Evolutionary conservation across 2,329 filamentous ascomycete genomes (phyloP).

Genomic region (Sporothrix mexicana): DNA sequence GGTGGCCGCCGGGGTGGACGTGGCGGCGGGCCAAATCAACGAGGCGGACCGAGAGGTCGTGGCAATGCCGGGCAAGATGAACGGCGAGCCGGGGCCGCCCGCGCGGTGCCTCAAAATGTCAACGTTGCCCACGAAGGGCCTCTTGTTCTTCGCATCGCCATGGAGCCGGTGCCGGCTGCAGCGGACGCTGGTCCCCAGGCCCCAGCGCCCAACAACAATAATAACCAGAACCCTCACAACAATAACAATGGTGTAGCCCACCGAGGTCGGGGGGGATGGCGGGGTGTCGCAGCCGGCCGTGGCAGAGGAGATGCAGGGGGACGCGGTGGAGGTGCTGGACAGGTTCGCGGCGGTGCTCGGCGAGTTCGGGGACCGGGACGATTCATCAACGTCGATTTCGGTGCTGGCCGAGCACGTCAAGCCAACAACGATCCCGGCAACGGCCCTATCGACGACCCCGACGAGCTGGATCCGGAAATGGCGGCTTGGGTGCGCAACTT

Average conservation of each 20-base stretch:
- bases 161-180: slow-evolving; percentile 37
- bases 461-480: slow-evolving; percentile 33
- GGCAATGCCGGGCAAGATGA: neutral
- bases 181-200: slow-evolving; percentile 7
- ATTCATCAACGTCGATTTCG: neutral
- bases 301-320: slow-evolving; percentile 13
- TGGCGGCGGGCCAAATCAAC: neutral
- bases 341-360: slow-evolving; percentile 16
- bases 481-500: slow-evolving; percentile 38
- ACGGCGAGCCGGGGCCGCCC: neutral
- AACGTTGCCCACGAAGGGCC: slow-evolving; percentile 62
- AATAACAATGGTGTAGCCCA: slow-evolving; percentile 23
- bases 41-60: neutral
- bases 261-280: slow-evolving; percentile 29
- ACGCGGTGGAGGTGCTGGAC: slow-evolving; percentile 11
- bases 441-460: too few relatives aligned
- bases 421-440: neutral
- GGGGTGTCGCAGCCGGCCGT: slow-evolving; percentile 1
- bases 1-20: neutral
- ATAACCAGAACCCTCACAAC: neutral
- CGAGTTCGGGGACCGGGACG: slow-evolving; percentile 9
- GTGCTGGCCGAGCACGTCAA: neutral
- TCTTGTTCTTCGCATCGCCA: slow-evolving; percentile 60
- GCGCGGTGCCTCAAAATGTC: slow-evolving; percentile 40
- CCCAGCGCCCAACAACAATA: neutral